Evolutionary conservation across 2,329 filamentous ascomycete genomes (phyloP).

Genomic region (Thelonectria rubi): DNA sequence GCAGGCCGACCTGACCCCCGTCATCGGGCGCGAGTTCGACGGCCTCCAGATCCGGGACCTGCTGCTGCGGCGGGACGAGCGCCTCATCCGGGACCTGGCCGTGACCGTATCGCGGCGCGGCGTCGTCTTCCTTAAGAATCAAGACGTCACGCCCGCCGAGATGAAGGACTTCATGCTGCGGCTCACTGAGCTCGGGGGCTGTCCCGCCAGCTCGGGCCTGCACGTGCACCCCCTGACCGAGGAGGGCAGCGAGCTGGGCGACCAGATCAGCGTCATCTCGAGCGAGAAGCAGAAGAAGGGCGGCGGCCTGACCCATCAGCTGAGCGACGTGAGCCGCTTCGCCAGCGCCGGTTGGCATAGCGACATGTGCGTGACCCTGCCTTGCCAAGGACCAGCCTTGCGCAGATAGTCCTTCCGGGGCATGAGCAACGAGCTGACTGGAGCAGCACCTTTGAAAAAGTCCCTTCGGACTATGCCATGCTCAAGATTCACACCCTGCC

Average conservation of each 20-base stretch:
- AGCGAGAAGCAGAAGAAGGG: conserved; percentile 65
- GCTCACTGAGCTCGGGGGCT: conserved; percentile 46
- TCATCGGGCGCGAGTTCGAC: conserved; percentile 60
- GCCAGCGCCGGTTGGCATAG: conserved; percentile 56
- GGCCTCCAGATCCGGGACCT: conserved; percentile 48
- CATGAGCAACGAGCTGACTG: conserved; percentile 1
- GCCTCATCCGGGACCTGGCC: conserved; percentile 62
- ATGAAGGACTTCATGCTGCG: conserved; percentile 51
- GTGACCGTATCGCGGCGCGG: conserved; percentile 56
- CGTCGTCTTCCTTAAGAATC: conserved; percentile 50
- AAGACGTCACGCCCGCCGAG: conserved; percentile 48
- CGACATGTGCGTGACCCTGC: conserved; percentile 58
- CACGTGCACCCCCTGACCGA: conserved; percentile 65
- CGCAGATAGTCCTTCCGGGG: background rate
- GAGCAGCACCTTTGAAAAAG: conserved; percentile 62
- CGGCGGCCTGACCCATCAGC: conserved; percentile 59
- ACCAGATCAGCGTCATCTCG: conserved; percentile 66
- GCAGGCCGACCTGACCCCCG: conserved; percentile 55
- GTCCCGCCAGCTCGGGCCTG: conserved; percentile 57
- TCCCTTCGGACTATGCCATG: conserved; percentile 68
- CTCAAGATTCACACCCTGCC: conserved; percentile 67
- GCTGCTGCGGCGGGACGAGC: conserved; percentile 51
- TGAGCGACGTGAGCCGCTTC: conserved; percentile 59
- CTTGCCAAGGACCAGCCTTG: background rate
- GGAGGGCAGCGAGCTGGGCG: conserved; percentile 60